Conservation (phyloP, 495 filamentous ascomycete genomes). For the Cladorrhinum samala region DNA sequence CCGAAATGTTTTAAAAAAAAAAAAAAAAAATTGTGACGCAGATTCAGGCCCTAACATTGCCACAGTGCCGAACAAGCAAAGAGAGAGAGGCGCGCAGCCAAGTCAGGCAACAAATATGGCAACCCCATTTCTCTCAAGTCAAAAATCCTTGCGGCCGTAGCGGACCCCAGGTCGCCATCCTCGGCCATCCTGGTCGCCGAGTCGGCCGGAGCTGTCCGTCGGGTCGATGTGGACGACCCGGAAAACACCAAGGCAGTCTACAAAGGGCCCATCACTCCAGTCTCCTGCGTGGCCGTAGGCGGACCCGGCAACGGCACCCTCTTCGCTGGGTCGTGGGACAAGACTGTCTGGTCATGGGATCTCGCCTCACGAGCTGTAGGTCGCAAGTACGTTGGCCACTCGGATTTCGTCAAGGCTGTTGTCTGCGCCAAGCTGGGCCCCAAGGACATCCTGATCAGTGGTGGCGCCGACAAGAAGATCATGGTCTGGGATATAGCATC, state of each 20-base stretch:
- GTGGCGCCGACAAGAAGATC: conserved; percentile 79
- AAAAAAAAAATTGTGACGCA: too few species aligned
- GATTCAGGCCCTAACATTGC: neutral
- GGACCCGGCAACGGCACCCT: conserved; percentile 47
- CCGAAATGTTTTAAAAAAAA: too few species aligned
- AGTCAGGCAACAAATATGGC: conserved; percentile 77
- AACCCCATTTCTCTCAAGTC: conserved; percentile 72
- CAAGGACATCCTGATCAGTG: conserved; percentile 69
- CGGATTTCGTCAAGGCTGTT: conserved; percentile 85
- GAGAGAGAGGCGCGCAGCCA: conserved; percentile 63
- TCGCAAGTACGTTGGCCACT: conserved; percentile 66
- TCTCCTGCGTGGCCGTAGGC: conserved; percentile 71
- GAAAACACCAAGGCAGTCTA: conserved; percentile 43
- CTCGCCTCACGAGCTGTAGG: conserved; percentile 45
- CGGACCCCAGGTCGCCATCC: conserved; percentile 55
- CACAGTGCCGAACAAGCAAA: conserved; percentile 66
- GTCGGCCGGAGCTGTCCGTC: conserved; percentile 69
- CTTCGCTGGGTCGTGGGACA: conserved; percentile 93
- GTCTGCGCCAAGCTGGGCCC: conserved; percentile 48
- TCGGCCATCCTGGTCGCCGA: conserved; percentile 71
- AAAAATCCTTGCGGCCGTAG: conserved; percentile 74
- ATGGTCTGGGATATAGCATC: conserved; percentile 71
- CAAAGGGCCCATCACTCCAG: conserved; percentile 69
- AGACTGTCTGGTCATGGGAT: conserved; percentile 79
- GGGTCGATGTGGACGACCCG: conserved; percentile 56